Percentiles rank a stretch among this genome's conserved stretches.
These are phyloP conservation scores for Hordeum pubiflorum DNA, from an alignment of 202 grass and related monocot genomes.

Conservation along the genomic window DNA sequence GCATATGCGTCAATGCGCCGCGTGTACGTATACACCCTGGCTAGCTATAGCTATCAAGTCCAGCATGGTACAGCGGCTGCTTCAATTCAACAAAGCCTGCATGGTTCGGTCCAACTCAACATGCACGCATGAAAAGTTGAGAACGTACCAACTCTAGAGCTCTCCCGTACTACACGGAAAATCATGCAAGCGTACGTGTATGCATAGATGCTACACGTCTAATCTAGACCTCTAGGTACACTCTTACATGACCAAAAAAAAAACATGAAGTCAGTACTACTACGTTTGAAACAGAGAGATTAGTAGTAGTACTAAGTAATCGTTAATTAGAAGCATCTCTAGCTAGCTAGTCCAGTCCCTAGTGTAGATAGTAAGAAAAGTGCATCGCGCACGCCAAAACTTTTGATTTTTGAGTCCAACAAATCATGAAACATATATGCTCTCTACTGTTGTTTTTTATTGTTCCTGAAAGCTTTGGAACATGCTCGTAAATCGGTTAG, in stretches of 20 bases:
- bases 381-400: neutral
- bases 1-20: neutral
- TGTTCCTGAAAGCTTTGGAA: neutral
- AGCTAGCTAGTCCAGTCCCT: neutral
- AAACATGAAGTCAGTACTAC: too few species aligned
- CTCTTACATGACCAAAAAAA: neutral
- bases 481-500: slow-evolving; percentile 44
- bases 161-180: neutral
- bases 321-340: too few species aligned
- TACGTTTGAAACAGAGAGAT: too few species aligned
- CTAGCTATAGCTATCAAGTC: neutral
- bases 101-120: neutral
- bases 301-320: too few species aligned
- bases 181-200: neutral
- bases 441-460: neutral
- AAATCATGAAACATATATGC: neutral
- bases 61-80: neutral
- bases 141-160: neutral
- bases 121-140: neutral
- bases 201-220: neutral
- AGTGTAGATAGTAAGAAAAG: neutral
- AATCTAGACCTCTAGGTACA: neutral
- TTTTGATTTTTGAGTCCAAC: neutral
- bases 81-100: neutral
- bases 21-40: too few species aligned